Conservation (phyloP, 1,284 basidiomycete species). For the Boletellus deceptivus region DNA sequence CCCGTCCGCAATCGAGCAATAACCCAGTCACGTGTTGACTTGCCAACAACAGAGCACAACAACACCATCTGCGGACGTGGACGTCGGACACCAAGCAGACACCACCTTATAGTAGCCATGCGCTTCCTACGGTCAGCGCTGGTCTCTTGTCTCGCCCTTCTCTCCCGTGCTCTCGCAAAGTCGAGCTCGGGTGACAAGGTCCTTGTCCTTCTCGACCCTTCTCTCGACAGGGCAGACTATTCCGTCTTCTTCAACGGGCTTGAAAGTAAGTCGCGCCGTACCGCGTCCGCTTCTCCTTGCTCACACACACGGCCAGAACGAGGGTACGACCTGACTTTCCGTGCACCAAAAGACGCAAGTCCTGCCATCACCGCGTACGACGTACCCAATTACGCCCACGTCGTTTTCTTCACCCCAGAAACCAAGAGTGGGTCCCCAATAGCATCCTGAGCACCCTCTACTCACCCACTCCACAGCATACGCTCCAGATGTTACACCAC, state of each 20-base stretch:
- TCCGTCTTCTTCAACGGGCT: slow-evolving; percentile 80
- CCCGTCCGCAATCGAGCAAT: no score
- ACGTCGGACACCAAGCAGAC: slow-evolving; percentile 1
- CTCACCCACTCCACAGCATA: slow-evolving; percentile 47
- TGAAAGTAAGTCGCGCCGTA: slow-evolving; percentile 49
- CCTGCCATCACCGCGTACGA: slow-evolving; percentile 71
- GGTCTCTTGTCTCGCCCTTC: slow-evolving; percentile 32
- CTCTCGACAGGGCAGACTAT: slow-evolving; percentile 63
- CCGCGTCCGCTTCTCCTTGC: no score
- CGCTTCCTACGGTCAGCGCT: slow-evolving; percentile 20
- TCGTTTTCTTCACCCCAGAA: slow-evolving; percentile 81
- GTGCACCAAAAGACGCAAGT: slow-evolving; percentile 67
- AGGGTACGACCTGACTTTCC: slow-evolving; percentile 70
- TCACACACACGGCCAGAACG: slow-evolving; percentile 14
- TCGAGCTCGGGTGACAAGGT: slow-evolving; percentile 85
- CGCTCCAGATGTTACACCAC: slow-evolving; percentile 78
- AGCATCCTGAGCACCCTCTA: not conserved
- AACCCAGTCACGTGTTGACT: slow-evolving; percentile 20
- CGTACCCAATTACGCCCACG: slow-evolving; percentile 74
- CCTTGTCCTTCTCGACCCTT: slow-evolving; percentile 79
- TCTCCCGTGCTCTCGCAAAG: slow-evolving; percentile 49
- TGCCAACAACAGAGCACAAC: slow-evolving; percentile 22
- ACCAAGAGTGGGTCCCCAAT: slow-evolving; percentile 62
- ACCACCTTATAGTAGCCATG: slow-evolving; percentile 16
- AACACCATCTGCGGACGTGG: slow-evolving; percentile 21